Conservation (phyloP, 345 rosid genomes). For the Gossypium herbaceum region DNA sequence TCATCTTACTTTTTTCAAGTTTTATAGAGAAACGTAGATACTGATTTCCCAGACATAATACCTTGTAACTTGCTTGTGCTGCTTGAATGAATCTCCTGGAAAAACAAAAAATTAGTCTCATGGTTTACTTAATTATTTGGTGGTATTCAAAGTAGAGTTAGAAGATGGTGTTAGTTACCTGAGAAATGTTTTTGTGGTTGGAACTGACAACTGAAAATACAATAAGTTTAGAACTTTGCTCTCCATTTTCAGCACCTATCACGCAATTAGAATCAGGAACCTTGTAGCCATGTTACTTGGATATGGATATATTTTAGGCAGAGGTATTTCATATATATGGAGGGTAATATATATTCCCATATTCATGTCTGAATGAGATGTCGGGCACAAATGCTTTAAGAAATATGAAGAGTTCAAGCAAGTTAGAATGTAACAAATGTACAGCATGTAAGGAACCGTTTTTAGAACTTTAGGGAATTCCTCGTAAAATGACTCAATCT, state of each 20-base stretch:
- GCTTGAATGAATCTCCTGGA: constrained; percentile 85
- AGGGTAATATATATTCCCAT: too few relatives aligned
- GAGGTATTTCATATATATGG: too few relatives aligned
- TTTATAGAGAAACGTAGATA: not conserved
- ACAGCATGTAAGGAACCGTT: not conserved
- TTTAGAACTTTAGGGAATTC: not conserved
- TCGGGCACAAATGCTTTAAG: too few relatives aligned
- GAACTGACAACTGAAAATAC: constrained; percentile 69
- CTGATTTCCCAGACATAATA: constrained; percentile 20
- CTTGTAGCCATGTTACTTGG: not conserved
- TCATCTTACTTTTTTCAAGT: not conserved
- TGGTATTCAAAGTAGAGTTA: not conserved
- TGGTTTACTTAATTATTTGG: not conserved
- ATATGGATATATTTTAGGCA: too few relatives aligned
- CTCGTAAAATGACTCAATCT: not conserved
- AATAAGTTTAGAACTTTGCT: constrained; percentile 57
- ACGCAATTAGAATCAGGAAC: constrained; percentile 27
- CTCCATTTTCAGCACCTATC: constrained; percentile 91
- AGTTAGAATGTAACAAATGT: too few relatives aligned
- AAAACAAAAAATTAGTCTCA: constrained; percentile 16
- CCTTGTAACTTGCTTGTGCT: constrained; percentile 73
- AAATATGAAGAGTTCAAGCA: too few relatives aligned
- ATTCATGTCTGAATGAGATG: too few relatives aligned
- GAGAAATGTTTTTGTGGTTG: constrained; percentile 83
- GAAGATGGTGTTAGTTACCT: constrained; percentile 42